Conservation (phyloP, 495 filamentous ascomycete genomes). For the Neurospora sublineolata region DNA sequence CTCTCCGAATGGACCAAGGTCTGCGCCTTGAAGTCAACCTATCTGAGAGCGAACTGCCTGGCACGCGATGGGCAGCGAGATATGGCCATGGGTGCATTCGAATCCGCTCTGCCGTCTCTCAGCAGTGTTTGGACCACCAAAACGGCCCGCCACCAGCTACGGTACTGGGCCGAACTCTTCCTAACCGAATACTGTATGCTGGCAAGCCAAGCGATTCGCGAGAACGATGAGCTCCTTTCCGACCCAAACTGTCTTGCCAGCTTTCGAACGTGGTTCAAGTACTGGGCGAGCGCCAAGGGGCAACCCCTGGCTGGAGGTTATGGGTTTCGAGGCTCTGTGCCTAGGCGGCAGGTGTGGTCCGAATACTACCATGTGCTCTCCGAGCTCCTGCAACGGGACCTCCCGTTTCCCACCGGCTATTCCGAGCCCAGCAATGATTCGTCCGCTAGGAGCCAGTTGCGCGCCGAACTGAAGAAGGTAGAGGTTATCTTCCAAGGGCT, state of each 20-base stretch:
- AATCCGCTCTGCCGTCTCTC: constrained; percentile 50
- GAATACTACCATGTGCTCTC: constrained; percentile 71
- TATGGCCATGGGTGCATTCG: constrained; percentile 53
- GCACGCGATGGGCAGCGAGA: constrained; percentile 38
- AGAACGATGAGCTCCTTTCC: constrained; percentile 30
- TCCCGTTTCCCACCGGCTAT: constrained; percentile 37
- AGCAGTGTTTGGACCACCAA: constrained; percentile 30
- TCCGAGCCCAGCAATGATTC: constrained; percentile 25
- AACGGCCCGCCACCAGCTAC: constrained; percentile 44
- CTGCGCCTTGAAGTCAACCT: constrained; percentile 66
- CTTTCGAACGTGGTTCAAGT: constrained; percentile 53
- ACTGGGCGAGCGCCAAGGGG: constrained; percentile 37
- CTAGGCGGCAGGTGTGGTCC: constrained; percentile 57
- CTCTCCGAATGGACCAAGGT: constrained; percentile 64
- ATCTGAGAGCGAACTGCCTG: constrained; percentile 62
- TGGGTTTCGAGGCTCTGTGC: constrained; percentile 35
- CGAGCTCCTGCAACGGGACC: constrained; percentile 43
- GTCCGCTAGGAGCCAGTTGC: constrained; percentile 52
- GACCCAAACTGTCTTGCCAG: constrained; percentile 39
- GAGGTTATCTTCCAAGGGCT: constrained; percentile 64
- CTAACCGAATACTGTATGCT: constrained; percentile 60
- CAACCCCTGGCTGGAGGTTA: constrained; percentile 30
- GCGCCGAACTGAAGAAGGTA: constrained; percentile 60
- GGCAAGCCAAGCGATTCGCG: constrained; percentile 43
- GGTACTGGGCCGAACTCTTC: constrained; percentile 67